phyloP scores from a whole-genome alignment of 2,329 filamentous ascomycete species.

The Microthyrium microscopicum region DNA sequence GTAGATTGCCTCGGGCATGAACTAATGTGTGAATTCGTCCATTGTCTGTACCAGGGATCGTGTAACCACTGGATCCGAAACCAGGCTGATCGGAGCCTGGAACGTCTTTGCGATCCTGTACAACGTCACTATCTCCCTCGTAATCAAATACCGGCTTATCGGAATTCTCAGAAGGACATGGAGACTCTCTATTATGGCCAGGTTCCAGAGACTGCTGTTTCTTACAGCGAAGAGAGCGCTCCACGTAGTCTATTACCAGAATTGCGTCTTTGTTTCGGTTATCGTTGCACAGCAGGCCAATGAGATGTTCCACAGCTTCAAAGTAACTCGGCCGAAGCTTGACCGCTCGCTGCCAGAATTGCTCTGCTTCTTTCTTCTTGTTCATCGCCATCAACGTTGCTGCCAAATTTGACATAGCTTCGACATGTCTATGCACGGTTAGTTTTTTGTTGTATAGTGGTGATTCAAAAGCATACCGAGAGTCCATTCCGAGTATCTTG shows the following conservation, averaged over 20 bases:
- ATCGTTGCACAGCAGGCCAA: conserved; percentile 68
- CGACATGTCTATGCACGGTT: conserved; percentile 49
- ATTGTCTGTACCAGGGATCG: conserved; percentile 72
- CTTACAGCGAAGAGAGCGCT: conserved; percentile 46
- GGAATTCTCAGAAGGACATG: conserved; percentile 36
- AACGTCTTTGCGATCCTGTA: conserved; percentile 23
- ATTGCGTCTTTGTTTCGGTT: conserved; percentile 74
- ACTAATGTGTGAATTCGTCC: conserved; percentile 84
- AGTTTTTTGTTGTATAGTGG: conserved; percentile 6
- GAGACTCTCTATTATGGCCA: conserved; percentile 35
- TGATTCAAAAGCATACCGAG: conserved; percentile 3
- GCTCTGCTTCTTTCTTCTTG: conserved; percentile 66
- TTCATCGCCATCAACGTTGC: conserved; percentile 75
- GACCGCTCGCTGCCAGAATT: conserved; percentile 73
- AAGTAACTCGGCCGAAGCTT: conserved; percentile 73
- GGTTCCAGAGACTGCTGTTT: conserved; percentile 30
- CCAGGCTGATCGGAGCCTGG: conserved; percentile 31
- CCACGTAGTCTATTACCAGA: conserved; percentile 70
- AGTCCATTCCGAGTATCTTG: conserved; percentile 43
- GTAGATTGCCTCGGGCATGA: conserved; percentile 96
- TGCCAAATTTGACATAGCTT: conserved; percentile 85
- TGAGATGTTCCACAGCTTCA: conserved; percentile 86
- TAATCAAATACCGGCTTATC: conserved; percentile 42
- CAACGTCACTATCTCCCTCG: conserved; percentile 26
- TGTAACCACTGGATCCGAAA: conserved; percentile 69